These are phyloP conservation scores for Gonapodya prolifera DNA, from an alignment of 192 early-diverging fungal species.

Conservation along the genomic window DNA sequence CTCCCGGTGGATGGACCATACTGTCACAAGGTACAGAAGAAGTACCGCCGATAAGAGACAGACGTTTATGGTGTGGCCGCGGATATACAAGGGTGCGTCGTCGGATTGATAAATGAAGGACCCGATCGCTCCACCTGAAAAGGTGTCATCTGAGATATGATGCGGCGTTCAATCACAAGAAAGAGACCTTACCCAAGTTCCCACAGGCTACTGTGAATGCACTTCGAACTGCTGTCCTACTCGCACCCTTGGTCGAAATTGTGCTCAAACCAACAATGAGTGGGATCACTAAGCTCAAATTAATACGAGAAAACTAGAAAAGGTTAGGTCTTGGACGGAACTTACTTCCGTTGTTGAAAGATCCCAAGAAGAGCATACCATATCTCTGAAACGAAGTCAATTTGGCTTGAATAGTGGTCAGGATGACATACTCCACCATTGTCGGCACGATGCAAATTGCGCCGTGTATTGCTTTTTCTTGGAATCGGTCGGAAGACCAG, in stretches of 20 bases:
- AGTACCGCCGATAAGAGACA: background rate
- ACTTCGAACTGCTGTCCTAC: background rate
- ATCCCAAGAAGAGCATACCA: background rate
- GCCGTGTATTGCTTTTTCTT: constrained; percentile 25
- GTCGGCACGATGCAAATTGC: constrained; percentile 14
- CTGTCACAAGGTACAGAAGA: background rate
- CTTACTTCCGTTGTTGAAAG: background rate
- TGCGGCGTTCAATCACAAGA: too few species aligned
- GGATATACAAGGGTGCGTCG: background rate
- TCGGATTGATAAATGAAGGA: constrained; percentile 16
- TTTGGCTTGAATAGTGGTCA: background rate
- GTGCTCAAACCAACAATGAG: background rate
- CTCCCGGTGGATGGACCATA: background rate
- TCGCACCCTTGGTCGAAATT: background rate
- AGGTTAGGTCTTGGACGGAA: too few species aligned
- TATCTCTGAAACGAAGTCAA: background rate
- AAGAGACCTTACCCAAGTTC: too few species aligned
- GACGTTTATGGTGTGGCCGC: background rate
- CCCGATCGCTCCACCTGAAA: constrained; percentile 21
- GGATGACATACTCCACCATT: constrained; percentile 29
- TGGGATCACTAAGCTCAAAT: too few species aligned
- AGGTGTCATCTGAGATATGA: too few species aligned
- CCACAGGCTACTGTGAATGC: constrained; percentile 14
- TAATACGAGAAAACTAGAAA: too few species aligned
- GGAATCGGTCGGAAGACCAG: background rate